Evolutionary conservation across 345 rosid genomes (phyloP).

Genomic region (Passiflora organensis): DNA sequence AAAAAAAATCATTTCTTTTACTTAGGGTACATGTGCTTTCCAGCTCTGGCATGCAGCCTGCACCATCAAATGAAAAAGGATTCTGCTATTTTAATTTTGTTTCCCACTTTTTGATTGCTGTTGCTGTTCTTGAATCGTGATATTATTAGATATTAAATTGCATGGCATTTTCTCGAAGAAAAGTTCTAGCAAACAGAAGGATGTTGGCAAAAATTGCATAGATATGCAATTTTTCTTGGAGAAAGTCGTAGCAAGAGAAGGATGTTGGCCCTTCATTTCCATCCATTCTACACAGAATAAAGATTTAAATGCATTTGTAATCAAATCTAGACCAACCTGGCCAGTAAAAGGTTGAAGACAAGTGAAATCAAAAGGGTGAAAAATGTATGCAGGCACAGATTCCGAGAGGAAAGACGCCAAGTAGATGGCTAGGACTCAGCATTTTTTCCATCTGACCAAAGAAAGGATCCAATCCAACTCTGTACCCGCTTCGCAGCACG

Average conservation of each 20-base stretch:
- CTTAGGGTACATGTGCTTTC: slow-evolving; percentile 62
- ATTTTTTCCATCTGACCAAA: too few species aligned
- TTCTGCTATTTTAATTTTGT: too few species aligned
- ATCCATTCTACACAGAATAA: too few species aligned
- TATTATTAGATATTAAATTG: slow-evolving; percentile 2
- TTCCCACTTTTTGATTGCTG: slow-evolving; percentile 9
- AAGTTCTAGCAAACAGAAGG: too few species aligned
- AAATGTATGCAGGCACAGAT: slow-evolving; percentile 48
- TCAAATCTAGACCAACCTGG: too few species aligned
- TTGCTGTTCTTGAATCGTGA: slow-evolving; percentile 7
- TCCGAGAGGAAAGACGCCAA: slow-evolving; percentile 57
- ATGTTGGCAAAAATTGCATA: too few species aligned
- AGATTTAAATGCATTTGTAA: too few species aligned
- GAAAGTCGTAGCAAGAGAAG: slow-evolving; percentile 9
- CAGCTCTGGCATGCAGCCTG: slow-evolving; percentile 58
- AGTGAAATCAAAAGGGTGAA: too few species aligned
- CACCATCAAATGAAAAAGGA: slow-evolving; percentile 32
- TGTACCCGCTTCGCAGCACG: too few species aligned
- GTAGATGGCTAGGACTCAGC: slow-evolving; percentile 40
- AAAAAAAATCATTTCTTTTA: slow-evolving; percentile 3
- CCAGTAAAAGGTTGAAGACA: too few species aligned
- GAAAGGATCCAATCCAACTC: slow-evolving; percentile 23
- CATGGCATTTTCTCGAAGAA: too few species aligned
- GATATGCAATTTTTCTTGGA: slow-evolving; percentile 25
- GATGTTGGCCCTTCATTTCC: too few species aligned